Evolutionary conservation across 2,329 filamentous ascomycete genomes (phyloP).

Genomic region (Seiridium unicorne): DNA sequence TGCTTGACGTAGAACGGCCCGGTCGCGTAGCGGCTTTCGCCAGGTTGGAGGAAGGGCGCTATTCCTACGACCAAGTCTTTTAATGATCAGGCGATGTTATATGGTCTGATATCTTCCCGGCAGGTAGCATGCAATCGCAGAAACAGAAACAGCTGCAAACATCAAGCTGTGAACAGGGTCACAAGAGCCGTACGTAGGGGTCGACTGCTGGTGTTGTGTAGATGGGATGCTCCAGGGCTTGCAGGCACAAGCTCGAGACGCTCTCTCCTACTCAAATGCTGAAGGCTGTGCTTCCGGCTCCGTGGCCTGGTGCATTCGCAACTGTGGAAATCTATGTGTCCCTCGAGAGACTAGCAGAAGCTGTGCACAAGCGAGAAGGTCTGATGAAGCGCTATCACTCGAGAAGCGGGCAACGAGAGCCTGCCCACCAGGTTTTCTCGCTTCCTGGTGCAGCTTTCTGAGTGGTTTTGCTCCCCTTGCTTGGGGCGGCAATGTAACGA

Average conservation of each 20-base stretch:
- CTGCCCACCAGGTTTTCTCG: not conserved
- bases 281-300: constrained; percentile 6
- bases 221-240: constrained; percentile 5
- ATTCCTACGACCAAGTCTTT: not conserved
- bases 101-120: not conserved
- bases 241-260: constrained; percentile 5
- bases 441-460: not conserved
- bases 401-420: not conserved
- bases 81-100: not conserved
- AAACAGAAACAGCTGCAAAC: constrained; percentile 1
- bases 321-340: no score
- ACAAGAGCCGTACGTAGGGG: constrained; percentile 3
- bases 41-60: not conserved
- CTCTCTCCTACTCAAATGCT: not conserved
- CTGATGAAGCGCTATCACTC: not conserved
- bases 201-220: constrained; percentile 16
- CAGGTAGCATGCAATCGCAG: not conserved
- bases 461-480: not conserved
- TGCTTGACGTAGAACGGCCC: constrained; percentile 4
- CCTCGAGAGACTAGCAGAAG: constrained; percentile 1
- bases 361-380: constrained; percentile 14
- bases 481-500: not conserved
- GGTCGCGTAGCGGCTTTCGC: not conserved
- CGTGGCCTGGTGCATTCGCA: not conserved
- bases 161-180: constrained; percentile 2